These are phyloP conservation scores for Clonostachys byssicola DNA, from an alignment of 2,329 filamentous ascomycete genomes.

Conservation along the genomic window DNA sequence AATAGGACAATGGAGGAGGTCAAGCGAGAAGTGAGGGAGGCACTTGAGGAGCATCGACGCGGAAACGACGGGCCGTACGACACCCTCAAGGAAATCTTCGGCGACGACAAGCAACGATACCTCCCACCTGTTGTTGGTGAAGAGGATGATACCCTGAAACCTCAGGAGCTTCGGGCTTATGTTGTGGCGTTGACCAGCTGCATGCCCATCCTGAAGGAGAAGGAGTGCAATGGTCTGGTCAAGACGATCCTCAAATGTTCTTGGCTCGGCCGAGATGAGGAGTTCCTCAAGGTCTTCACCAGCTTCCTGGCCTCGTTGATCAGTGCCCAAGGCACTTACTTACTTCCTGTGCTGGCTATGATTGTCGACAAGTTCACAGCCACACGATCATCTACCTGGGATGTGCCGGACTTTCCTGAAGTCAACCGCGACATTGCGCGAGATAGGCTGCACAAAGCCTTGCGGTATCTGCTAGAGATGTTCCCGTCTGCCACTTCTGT, in stretches of 20 bases:
- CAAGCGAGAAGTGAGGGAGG: constrained; percentile 48
- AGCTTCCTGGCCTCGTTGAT: constrained; percentile 69
- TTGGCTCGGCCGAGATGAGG: constrained; percentile 61
- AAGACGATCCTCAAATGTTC: constrained; percentile 54
- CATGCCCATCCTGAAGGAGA: constrained; percentile 53
- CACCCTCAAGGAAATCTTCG: constrained; percentile 55
- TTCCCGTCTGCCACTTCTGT: constrained; percentile 75
- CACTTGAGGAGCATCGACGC: constrained; percentile 51
- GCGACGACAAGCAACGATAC: constrained; percentile 39
- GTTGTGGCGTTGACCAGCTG: constrained; percentile 60
- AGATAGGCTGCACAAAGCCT: constrained; percentile 67
- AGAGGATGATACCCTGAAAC: constrained; percentile 43
- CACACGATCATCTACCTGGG: constrained; percentile 38
- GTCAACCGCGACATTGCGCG: constrained; percentile 65
- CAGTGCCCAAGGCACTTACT: constrained; percentile 77
- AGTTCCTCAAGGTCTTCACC: constrained; percentile 63
- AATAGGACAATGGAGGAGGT: constrained; percentile 48
- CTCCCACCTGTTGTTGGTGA: constrained; percentile 30
- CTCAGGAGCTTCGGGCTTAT: constrained; percentile 55
- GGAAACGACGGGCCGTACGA: constrained; percentile 59
- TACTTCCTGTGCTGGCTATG: constrained; percentile 71
- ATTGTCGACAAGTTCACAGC: constrained; percentile 73
- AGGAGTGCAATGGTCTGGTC: constrained; percentile 55
- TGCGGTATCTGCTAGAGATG: constrained; percentile 73
- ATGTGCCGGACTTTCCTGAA: constrained; percentile 46